phyloP scores from a whole-genome alignment of 768 basidiomycete genomes.

The Saitozyma podzolica region DNA sequence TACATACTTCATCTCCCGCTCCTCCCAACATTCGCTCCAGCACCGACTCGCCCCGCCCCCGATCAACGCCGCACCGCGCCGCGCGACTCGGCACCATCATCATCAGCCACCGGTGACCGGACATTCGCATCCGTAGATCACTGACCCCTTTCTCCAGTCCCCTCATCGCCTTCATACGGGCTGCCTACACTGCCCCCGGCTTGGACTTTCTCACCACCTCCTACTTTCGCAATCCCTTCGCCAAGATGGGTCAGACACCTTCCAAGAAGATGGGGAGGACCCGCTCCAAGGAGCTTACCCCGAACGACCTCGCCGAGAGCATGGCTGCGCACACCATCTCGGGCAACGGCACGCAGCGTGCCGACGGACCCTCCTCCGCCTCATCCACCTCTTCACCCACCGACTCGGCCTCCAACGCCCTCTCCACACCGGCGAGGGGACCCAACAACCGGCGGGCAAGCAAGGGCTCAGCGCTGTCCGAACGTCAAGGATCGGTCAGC shows the following conservation, averaged over 20 bases:
- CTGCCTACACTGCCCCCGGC: too few relatives aligned
- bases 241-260: constrained; percentile 43
- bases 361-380: constrained; percentile 11
- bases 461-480: not conserved
- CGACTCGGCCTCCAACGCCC: not conserved
- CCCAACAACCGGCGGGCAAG: not conserved
- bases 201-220: constrained; percentile 2
- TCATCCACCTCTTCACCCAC: not conserved
- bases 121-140: too few relatives aligned
- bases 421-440: constrained; percentile 1
- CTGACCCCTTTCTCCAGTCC: too few relatives aligned
- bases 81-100: too few relatives aligned
- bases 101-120: too few relatives aligned
- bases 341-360: not conserved
- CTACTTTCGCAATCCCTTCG: constrained; percentile 3
- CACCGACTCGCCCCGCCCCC: too few relatives aligned
- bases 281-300: constrained; percentile 48
- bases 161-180: too few relatives aligned
- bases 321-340: constrained; percentile 32
- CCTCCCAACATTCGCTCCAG: too few relatives aligned
- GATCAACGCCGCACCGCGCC: too few relatives aligned
- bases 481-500: constrained; percentile 15
- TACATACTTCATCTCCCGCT: too few relatives aligned
- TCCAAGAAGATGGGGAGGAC: constrained; percentile 52
- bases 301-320: constrained; percentile 42